A percentile compares a stretch with the other conserved stretches of the same genome.
These are phyloP conservation scores for Tetrapisispora namnaoensis DNA, from an alignment of 805 yeast genomes.

Conservation along the genomic window DNA sequence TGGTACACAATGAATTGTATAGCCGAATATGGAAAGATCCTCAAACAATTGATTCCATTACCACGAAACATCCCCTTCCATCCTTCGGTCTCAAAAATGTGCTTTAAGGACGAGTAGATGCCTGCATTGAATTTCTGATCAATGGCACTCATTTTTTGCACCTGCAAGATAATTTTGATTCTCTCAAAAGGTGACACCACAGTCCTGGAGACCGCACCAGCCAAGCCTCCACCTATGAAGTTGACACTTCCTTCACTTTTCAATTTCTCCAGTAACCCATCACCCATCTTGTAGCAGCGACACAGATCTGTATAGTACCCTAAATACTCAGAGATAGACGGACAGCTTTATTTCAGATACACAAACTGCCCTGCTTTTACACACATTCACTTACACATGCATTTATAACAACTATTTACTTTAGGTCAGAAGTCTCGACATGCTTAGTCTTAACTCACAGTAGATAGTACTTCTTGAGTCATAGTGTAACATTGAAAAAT, in stretches of 20 bases:
- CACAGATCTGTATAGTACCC: background rate
- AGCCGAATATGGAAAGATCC: constrained; percentile 90
- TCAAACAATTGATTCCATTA: constrained; percentile 77
- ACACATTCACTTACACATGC: no score
- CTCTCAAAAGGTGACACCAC: constrained; percentile 93
- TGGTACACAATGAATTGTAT: constrained; percentile 88
- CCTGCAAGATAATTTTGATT: constrained; percentile 82
- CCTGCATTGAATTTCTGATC: constrained; percentile 48
- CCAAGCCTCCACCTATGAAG: constrained; percentile 66
- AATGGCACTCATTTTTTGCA: constrained; percentile 45
- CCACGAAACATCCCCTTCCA: constrained; percentile 83
- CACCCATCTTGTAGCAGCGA: background rate
- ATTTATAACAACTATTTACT: no score
- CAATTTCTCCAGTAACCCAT: background rate
- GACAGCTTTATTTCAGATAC: no score
- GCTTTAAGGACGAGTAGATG: constrained; percentile 58
- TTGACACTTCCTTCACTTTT: background rate
- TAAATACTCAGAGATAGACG: no score
- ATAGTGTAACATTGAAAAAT: no score
- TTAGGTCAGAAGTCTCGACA: no score
- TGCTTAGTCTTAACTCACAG: no score
- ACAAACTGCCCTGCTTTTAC: no score
- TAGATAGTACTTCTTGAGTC: no score
- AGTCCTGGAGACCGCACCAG: constrained; percentile 78
- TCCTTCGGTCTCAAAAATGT: constrained; percentile 89